Percentiles rank a stretch among this genome's conserved stretches.
These are phyloP conservation scores for Russula compacta DNA, from an alignment of 768 basidiomycete species.

Conservation along the genomic window DNA sequence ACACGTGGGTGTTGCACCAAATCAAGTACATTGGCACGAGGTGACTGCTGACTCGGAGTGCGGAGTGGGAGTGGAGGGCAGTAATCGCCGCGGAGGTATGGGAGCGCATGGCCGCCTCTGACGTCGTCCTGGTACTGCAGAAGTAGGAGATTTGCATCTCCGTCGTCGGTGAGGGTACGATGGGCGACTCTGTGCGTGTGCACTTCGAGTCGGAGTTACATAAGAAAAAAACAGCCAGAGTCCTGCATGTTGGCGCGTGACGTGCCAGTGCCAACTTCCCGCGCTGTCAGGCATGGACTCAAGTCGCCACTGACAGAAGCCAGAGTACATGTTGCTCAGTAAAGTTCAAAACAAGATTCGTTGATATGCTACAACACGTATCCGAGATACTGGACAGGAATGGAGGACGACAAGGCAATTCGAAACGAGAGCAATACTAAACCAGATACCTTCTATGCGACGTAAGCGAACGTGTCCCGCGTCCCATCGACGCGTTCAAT, in stretches of 20 bases:
- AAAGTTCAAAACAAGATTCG: slow-evolving; percentile 6
- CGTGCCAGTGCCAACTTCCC: not conserved
- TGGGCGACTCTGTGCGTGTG: too few species aligned
- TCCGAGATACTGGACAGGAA: slow-evolving; percentile 4
- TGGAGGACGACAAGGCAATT: not conserved
- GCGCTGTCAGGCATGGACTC: not conserved
- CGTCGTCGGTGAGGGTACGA: too few species aligned
- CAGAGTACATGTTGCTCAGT: not conserved
- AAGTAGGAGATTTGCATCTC: too few species aligned
- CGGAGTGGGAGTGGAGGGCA: too few species aligned
- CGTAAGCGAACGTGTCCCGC: slow-evolving; percentile 81
- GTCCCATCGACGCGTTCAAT: slow-evolving; percentile 88
- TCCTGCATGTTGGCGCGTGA: not conserved
- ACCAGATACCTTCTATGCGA: slow-evolving; percentile 36
- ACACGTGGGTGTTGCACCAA: too few species aligned
- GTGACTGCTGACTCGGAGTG: too few species aligned
- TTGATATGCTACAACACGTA: slow-evolving; percentile 17
- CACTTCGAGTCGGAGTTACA: too few species aligned
- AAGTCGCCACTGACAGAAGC: not conserved
- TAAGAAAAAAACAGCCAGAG: not conserved
- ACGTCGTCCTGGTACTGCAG: too few species aligned
- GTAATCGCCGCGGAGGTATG: too few species aligned
- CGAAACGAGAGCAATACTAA: not conserved
- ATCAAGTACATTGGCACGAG: too few species aligned
- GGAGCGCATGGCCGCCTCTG: too few species aligned